Percentiles rank a stretch among this genome's conserved stretches.
Evolutionary conservation across 306 rosid species (phyloP).

Genomic region (Amphicarpaea edgeworthii): DNA sequence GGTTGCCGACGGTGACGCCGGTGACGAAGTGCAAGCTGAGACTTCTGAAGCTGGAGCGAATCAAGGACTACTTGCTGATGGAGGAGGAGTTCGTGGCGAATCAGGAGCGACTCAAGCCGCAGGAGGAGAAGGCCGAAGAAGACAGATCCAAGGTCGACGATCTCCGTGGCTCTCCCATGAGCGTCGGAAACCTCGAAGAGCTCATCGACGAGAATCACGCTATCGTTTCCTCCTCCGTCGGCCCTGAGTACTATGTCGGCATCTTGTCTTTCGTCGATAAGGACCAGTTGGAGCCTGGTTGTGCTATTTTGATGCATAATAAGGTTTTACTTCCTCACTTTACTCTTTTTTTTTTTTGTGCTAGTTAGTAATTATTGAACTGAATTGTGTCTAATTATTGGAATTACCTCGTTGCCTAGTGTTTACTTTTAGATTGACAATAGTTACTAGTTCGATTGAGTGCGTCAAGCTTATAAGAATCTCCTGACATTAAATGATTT

Average conservation of each 20-base stretch:
- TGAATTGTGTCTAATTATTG: background rate
- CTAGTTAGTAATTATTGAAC: background rate
- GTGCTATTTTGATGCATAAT: conserved; percentile 97
- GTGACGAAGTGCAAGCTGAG: conserved; percentile 84
- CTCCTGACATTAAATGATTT: background rate
- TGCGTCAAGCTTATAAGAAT: background rate
- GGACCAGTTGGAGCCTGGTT: conserved; percentile 98
- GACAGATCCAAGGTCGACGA: conserved; percentile 99
- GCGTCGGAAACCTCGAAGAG: conserved; percentile 96
- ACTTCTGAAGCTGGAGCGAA: conserved; percentile 84
- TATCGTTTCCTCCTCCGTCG: conserved; percentile 93
- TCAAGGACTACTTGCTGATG: conserved; percentile 91
- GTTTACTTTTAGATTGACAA: background rate
- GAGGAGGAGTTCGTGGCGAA: conserved; percentile 95
- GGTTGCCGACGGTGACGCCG: conserved; percentile 86
- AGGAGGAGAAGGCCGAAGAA: conserved; percentile 96
- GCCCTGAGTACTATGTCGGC: conserved; percentile 96
- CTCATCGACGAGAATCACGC: conserved; percentile 97
- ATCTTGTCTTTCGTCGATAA: conserved; percentile 94
- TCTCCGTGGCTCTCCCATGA: conserved; percentile 96
- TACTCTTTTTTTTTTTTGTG: background rate
- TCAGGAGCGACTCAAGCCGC: conserved; percentile 94
- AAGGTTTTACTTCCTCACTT: conserved; percentile 55
- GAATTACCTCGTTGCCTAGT: background rate
- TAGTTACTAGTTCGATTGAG: background rate